Evolutionary conservation across 2,329 filamentous ascomycete genomes (phyloP), one percentile per base, ranked within the genome.

Genomic region (Plenodomus lindquistii): DNA sequence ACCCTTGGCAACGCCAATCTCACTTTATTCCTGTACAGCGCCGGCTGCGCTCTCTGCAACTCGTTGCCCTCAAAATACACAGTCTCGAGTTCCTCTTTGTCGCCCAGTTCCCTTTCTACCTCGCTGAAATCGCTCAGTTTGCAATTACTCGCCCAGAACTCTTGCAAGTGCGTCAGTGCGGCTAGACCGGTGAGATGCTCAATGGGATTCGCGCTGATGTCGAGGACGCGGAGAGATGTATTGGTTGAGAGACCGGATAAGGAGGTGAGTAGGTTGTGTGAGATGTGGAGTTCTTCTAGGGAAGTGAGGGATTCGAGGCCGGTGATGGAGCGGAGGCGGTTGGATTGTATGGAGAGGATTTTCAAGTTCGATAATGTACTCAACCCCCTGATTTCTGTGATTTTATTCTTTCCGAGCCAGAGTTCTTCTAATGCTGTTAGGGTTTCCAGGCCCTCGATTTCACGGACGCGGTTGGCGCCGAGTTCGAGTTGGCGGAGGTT

Each of bases 1-100:
- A 99, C 78, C 72, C 94, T 88, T 48, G 94, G 94, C 72, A 99
- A 73, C 27, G 91, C 88, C 71, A 99, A 75, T 50, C 87, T 82
- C 37, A 99, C 85, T 76, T 99, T 99, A 75, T 97, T 97, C 65
- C 94, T 81, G 74, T 99, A 99, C 52, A 97, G 75, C 1, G 89
- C 89, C n/a, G 89, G 88, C 4, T 83, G 84, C 45, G 81, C 82
- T 52, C 85, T 79, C 75, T 99, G 94, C 61, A 99, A 73, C 20
- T 92, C 93, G 65, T 96, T 97, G 1, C 91, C 92, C 70, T 99
- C 94, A 58, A 99, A 95, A 70, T 99, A 99, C 10, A 99, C 93
- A 1, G 94, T 97, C 51, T 86, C 85, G 60, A 97, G 74, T 31
- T 86, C 77, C 67, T 88, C 78, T 77, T 96, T 97, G 66, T 94